Evolutionary conservation across 768 basidiomycete species (phyloP), one percentile per base, ranked within the genome.

Genomic region (Gelatoporia subvermispora): DNA sequence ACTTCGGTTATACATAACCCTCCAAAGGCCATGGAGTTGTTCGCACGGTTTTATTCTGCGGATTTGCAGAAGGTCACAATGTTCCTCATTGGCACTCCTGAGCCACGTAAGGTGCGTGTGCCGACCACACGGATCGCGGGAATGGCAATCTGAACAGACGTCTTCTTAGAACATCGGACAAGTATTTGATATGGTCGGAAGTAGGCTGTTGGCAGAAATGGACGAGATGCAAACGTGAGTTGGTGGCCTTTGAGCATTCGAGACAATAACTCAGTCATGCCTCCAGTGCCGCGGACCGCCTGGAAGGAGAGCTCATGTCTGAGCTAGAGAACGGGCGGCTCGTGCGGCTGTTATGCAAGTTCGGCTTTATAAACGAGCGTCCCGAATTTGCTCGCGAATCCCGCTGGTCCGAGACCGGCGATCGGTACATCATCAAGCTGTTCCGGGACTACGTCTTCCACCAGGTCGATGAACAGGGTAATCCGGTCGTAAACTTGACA

Each of bases 381-480:
- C 95, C 96, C 2, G 96, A 98, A 93, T 50, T 50, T 39, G 35
- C 43, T n/a, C 85, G 88, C 36, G 95, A 97, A 60, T 83, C 90
- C 2, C 79, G 94, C 2, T 99, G 96, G 96, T 93, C 94, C 11
- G 96, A 99, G 63, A 98, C 96, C 0, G 96, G 96, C 2, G 96
- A 99, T 61, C 75, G 95, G 52, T 99, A 99, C 65, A 92, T 98
- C 63, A 79, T 99, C 73, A 97, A 96, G 74, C 78, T 99, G 40
- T 98, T 99, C 77, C 80, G 96, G 16, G 96, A 99, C 66, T 94
- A 89, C 58, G 93, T 99, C 21, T 99, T 99, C 68, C 96, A 99
- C 63, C 93, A 96, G 65, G 86, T 96, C 36, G 93, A 96, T 55
- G 90, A 93, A 61, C 77, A 81, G 55, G 90, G 92, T 9, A 83